Conservation (phyloP, 305 asterid species). For the Stenogyne calaminthoides region DNA sequence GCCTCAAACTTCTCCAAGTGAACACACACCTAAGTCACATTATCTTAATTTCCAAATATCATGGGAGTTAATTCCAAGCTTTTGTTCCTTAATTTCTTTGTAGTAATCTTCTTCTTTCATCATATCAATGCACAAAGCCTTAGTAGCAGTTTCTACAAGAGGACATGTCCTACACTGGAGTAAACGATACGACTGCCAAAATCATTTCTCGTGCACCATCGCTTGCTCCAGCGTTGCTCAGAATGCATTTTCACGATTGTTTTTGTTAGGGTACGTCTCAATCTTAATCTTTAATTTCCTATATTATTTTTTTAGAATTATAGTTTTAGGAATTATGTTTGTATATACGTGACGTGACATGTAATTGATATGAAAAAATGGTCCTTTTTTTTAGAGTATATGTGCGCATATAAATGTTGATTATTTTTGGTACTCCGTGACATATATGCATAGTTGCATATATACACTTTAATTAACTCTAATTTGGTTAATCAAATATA, state of each 20-base stretch:
- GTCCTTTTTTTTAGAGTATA: background rate
- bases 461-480: too few relatives aligned
- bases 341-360: background rate
- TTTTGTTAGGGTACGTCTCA: conserved; percentile 53
- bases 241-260: conserved; percentile 74
- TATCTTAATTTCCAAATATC: background rate
- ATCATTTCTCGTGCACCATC: conserved; percentile 42
- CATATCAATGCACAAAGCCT: conserved; percentile 41
- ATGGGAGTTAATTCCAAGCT: conserved; percentile 36
- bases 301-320: background rate
- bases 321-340: background rate
- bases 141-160: conserved; percentile 33
- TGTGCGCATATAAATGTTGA: background rate
- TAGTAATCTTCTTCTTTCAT: conserved; percentile 17
- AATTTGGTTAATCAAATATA: too few relatives aligned
- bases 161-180: conserved; percentile 49
- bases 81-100: conserved; percentile 27
- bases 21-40: conserved; percentile 18
- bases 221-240: conserved; percentile 53
- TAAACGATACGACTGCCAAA: conserved; percentile 29
- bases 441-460: background rate
- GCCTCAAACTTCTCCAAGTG: background rate
- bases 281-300: background rate
- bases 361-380: background rate
- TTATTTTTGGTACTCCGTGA: too few relatives aligned